Conservation (phyloP, 768 basidiomycete genomes). For the Hydnomerulius pinastri region DNA sequence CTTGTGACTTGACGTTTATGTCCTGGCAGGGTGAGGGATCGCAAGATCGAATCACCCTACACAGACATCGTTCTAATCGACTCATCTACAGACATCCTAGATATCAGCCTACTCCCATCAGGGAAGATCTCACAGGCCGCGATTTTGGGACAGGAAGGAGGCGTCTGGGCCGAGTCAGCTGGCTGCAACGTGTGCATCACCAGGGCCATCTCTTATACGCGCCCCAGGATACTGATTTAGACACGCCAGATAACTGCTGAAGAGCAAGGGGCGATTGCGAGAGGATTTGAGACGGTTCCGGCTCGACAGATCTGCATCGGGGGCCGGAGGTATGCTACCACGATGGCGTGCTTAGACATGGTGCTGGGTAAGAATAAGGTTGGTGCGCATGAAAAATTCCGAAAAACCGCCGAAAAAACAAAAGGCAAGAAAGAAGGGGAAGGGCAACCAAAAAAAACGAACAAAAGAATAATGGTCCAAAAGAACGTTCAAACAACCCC, state of each 20-base stretch:
- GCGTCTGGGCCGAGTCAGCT: conserved; percentile 33
- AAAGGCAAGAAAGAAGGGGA: too few relatives aligned
- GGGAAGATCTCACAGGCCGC: conserved; percentile 78
- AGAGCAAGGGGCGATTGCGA: conserved; percentile 20
- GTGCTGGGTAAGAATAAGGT: conserved; percentile 26
- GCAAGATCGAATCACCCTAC: neutral
- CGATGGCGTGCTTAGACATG: conserved; percentile 30
- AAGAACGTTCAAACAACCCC: too few relatives aligned
- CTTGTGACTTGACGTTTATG: conserved; percentile 10
- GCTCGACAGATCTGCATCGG: conserved; percentile 24
- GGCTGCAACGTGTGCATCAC: conserved; percentile 25
- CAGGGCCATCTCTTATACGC: neutral
- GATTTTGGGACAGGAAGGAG: conserved; percentile 32
- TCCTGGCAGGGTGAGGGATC: conserved; percentile 28
- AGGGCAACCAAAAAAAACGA: too few relatives aligned
- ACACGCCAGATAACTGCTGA: conserved; percentile 21
- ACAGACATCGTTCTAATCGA: neutral
- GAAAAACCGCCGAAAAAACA: too few relatives aligned
- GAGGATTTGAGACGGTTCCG: conserved; percentile 22
- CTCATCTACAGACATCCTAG: conserved; percentile 67
- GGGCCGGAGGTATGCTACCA: conserved; percentile 23
- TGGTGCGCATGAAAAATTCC: too few relatives aligned
- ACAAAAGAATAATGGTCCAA: too few relatives aligned
- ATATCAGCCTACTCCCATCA: conserved; percentile 73
- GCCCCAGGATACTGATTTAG: neutral